Base-by-base conservation (phyloP, 2,329 filamentous ascomycete genomes). In the Harringtonia aguacate region DNA sequence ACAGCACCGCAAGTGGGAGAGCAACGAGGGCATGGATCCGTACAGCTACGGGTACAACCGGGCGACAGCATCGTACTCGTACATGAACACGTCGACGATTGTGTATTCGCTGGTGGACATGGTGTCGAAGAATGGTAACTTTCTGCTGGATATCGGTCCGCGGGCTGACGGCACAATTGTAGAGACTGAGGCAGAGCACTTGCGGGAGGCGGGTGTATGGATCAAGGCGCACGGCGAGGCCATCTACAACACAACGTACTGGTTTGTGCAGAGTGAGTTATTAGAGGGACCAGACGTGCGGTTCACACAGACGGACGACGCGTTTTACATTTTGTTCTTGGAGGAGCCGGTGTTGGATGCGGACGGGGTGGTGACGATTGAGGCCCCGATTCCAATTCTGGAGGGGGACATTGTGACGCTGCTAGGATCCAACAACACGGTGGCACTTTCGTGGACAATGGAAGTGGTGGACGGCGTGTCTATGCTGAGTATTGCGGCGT, bases 31-130 rank as follows among this genome's bases (percentile, higher is more conserved):
- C 31, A 74, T 80, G 70, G 75, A 79, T 50, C 75, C 75, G 0
- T 78, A 65, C 52, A 68, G 62, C 48, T 79, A 79, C 50, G 75
- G 75, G 4, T 79, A 72, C 58, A 79, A 80, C 53, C 61, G 68
- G 8, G 73, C 72, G 1, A 80, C 74, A 0, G 62, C 68, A 0
- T 52, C 58, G 2, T 54, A 51, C 1, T 61, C 60, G 10, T 77
- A 77, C 54, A 71, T 79, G 66, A 75, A 69, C 35, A 68, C 73
- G 0, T 60, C 55, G 8, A 62, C 57, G 0, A 61, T 79, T 21
- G 61, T 78, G 0, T 58, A 59, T 14, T 63, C 60, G 4, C 63
- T 75, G 0, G 62, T 75, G 4, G 72, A 76, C 46, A 73, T 75
- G 49, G 64, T 72, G 0, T 62, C 62, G 45, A 75, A 75, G 55